Base-by-base conservation (phyloP, 495 filamentous ascomycete species). In the Annulohypoxylon bovei region DNA sequence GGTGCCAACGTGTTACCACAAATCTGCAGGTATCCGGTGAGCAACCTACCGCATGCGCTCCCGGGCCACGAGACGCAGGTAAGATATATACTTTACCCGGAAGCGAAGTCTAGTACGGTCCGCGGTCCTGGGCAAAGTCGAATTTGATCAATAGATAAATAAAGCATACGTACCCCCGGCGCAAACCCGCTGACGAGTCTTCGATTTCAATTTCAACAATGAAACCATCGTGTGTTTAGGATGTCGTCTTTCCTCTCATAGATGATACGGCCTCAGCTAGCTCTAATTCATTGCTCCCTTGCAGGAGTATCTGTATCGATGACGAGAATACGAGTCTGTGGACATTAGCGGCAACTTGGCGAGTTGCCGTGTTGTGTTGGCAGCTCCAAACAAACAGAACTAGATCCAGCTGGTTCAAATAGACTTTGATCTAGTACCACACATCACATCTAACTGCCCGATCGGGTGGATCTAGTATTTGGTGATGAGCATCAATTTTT, bases 281-380 rank as follows among this genome's bases (percentile, higher is more conserved):
- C 7, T 57, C 46, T 9, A 18, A 62, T 58, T 42, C 49, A 35
- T 22, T 46, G 35, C 58, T 67, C 68, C 68, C 68, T 71, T 71
- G 50, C 68, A 63, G 58, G 8, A 25, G 54, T 27, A 27, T 61
- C 30, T 35, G 70, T 46, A 35, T 55, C 40, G 23, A 49, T 35
- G 61, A 16, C 27, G 22, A 65, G 61, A 72, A 72, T 68, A 72
- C 70, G 70, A 62, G 65, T 71, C 46, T 5, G 52, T 40, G 30
- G 59, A 35, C 55, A 65, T 65, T 72, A 68, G 69, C 60, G 69
- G 59, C 54, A 40, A 61, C 69, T 72, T 72, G 69, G 69, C 69
- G 33, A 47, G 33, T 39, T 60, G 27, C 25, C 37, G 32, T 56
- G 54, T n/a, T 60, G 67, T 63, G 68, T 25, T 63, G 63, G 68